Conservation (phyloP, 257 asterid genomes). For the Eucommia ulmoides region DNA sequence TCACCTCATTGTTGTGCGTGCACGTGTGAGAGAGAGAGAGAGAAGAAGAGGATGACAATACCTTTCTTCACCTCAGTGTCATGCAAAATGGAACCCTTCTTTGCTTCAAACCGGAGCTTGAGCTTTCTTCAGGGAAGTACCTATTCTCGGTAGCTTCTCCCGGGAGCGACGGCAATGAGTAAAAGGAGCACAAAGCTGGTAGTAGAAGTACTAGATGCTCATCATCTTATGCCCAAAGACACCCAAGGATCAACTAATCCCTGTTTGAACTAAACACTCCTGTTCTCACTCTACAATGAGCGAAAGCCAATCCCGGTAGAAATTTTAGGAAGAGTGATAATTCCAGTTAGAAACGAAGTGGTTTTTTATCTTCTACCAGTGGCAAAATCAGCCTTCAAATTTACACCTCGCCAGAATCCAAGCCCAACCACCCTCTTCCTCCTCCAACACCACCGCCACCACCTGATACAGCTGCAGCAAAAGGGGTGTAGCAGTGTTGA, state of each 20-base stretch:
- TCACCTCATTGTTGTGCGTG: not conserved
- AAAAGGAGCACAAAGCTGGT: conserved; percentile 46
- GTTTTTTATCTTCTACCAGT: conserved; percentile 27
- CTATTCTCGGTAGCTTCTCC: conserved; percentile 13
- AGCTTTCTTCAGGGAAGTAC: conserved; percentile 28
- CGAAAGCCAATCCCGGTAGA: conserved; percentile 35
- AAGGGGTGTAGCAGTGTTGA: conserved; percentile 15
- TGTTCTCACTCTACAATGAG: conserved; percentile 49
- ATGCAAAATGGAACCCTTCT: conserved; percentile 12
- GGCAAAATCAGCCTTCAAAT: conserved; percentile 66
- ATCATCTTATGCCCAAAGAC: conserved; percentile 63
- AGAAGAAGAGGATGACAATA: not conserved
- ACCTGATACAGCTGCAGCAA: conserved; percentile 25
- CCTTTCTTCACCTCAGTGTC: conserved; percentile 11
- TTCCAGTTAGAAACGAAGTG: conserved; percentile 48
- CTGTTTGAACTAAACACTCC: conserved; percentile 38
- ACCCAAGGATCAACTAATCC: conserved; percentile 65
- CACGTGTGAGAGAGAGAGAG: not conserved
- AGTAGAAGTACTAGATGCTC: conserved; percentile 66
- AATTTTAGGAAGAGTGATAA: conserved; percentile 48
- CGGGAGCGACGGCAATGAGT: conserved; percentile 24
- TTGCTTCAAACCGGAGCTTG: conserved; percentile 37
- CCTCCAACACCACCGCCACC: conserved; percentile 24
- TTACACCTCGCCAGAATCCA: conserved; percentile 25
- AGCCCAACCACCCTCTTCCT: conserved; percentile 11